phyloP scores from a whole-genome alignment of 2,329 filamentous ascomycete genomes.

The Lojkania enalia region DNA sequence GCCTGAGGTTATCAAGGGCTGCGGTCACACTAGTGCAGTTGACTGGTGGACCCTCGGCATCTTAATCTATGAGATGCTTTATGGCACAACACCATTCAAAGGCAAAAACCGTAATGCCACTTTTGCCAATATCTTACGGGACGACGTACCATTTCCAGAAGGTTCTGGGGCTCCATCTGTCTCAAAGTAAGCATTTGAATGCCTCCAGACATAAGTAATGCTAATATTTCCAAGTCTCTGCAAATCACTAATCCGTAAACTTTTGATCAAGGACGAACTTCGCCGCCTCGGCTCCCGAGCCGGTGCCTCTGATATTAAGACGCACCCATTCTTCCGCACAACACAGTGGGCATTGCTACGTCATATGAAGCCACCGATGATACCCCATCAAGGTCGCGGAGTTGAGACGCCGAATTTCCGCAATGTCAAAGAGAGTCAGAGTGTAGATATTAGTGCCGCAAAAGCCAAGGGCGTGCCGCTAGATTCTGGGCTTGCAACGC shows the following conservation, averaged over 20 bases:
- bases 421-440: constrained; percentile 96
- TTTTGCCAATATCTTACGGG: constrained; percentile 93
- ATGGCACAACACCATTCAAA: constrained; percentile 98
- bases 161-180: constrained; percentile 81
- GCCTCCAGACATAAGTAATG: background rate
- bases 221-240: constrained; percentile 69
- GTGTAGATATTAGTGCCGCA: constrained; percentile 71
- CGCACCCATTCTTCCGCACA: constrained; percentile 90
- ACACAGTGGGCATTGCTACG: constrained; percentile 97
- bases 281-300: constrained; percentile 90
- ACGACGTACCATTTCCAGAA: constrained; percentile 96
- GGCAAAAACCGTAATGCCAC: constrained; percentile 98
- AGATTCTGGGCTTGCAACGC: constrained; percentile 83
- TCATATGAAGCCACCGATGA: constrained; percentile 97
- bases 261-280: constrained; percentile 97
- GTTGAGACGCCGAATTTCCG: constrained; percentile 97
- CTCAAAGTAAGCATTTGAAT: constrained; percentile 75
- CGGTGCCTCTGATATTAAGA: constrained; percentile 95
- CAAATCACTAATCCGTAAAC: constrained; percentile 93
- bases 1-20: constrained; percentile 97
- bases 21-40: constrained; percentile 95
- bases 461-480: constrained; percentile 77
- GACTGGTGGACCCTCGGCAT: constrained; percentile 99
- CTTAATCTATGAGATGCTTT: constrained; percentile 98
- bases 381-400: constrained; percentile 85